phyloP scores from a whole-genome alignment of 495 filamentous ascomycete genomes.

The Diplogelasinospora grovesii region DNA sequence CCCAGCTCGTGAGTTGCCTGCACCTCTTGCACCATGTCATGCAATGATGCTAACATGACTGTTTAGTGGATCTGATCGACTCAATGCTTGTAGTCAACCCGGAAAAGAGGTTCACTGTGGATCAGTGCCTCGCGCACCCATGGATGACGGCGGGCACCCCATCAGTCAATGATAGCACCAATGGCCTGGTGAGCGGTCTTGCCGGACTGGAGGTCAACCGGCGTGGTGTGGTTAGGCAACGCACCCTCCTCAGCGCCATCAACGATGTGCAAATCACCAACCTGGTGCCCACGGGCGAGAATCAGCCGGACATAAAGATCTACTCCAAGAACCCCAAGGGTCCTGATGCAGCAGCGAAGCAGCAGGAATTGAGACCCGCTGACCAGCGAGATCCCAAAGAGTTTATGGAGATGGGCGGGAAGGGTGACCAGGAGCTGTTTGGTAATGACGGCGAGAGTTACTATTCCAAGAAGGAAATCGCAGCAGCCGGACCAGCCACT shows the following conservation, averaged over 20 bases:
- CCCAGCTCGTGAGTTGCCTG: slow-evolving; percentile 49
- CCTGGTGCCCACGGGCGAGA: slow-evolving; percentile 47
- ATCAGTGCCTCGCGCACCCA: slow-evolving; percentile 85
- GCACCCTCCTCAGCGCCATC: slow-evolving; percentile 76
- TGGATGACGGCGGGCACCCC: slow-evolving; percentile 62
- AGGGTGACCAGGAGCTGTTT: slow-evolving; percentile 73
- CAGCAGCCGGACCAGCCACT: too few species aligned
- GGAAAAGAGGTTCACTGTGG: slow-evolving; percentile 75
- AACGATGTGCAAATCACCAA: slow-evolving; percentile 69
- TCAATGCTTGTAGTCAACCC: slow-evolving; percentile 86
- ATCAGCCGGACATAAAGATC: slow-evolving; percentile 61
- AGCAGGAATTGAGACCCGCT: slow-evolving; percentile 55
- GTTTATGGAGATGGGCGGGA: slow-evolving; percentile 75
- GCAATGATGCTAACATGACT: slow-evolving; percentile 11
- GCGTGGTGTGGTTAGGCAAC: slow-evolving; percentile 70
- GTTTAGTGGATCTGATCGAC: slow-evolving; percentile 79
- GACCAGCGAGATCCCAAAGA: slow-evolving; percentile 59
- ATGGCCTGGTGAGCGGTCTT: slow-evolving; percentile 78
- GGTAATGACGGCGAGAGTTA: slow-evolving; percentile 52
- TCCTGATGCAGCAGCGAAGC: slow-evolving; percentile 9
- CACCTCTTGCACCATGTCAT: not conserved
- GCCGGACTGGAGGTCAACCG: slow-evolving; percentile 76
- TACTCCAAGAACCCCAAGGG: slow-evolving; percentile 64
- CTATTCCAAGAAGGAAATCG: slow-evolving; percentile 33
- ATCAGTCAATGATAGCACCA: slow-evolving; percentile 76